Evolutionary conservation across 768 basidiomycete genomes (phyloP), one percentile per base, ranked within the genome.

Genomic region (Agrocybe praecox): DNA sequence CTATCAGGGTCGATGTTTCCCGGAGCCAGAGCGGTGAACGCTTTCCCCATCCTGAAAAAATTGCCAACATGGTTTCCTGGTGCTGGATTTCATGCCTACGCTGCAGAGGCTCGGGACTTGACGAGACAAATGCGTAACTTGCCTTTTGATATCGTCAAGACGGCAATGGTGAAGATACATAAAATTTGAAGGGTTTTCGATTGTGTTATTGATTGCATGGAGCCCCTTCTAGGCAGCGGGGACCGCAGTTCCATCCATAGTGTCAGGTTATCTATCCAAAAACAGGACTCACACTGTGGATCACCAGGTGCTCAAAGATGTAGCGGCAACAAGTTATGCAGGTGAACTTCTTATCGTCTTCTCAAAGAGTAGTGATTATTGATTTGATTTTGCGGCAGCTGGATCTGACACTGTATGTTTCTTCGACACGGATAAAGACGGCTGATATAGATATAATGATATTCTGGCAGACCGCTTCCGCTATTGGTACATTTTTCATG

Each of bases 31-130:
- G 24, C 63, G 1, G 63, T 72, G 8, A 69, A 74, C 33, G 55
- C 61, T 11, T 46, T 74, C 12, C 70, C 69, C n/a, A 53, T 65
- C 19, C 60, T 72, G 10, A 59, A 59, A 6, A 53, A 65, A 47
- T 45, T 73, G 11, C 71, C 72, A 5, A 51, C 55, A 19, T 73
- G 72, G 72, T 67, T 73, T 48, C 72, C 73, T 8, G 73, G 72
- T 3, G 66, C 72, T 17, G 62, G 61, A 1, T 72, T 69, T 57
- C 59, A 68, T 23, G 46, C 43, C 6, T 53, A 59, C 15, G 65
- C 60, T 4, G 47, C 53, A 40, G 56, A 64, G 29, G 52, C 53
- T 6, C 50, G 36, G 29, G 51, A 60, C 19, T 40, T 60, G 43
- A 61, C 60, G 1, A 40, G 56, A 9, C 54, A 63, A 10, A 59